Evolutionary conservation across 306 rosid genomes (phyloP).

Genomic region (Biancaea sappan): DNA sequence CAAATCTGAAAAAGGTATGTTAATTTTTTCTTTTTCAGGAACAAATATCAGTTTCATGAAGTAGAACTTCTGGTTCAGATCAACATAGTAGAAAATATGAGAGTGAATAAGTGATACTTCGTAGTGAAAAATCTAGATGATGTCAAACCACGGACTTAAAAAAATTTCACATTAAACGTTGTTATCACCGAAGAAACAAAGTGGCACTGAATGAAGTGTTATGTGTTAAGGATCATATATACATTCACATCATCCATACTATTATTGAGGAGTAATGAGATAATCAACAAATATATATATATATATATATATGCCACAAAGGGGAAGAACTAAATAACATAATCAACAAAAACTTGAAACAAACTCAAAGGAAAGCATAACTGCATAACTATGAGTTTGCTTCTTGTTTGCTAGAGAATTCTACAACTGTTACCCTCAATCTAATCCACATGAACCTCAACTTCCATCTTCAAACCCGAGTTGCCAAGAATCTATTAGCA

Average conservation of each 20-base stretch:
- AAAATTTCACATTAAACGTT: conserved; percentile 8
- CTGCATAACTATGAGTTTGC: background rate
- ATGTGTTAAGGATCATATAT: conserved; percentile 20
- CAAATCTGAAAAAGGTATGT: background rate
- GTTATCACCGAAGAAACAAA: conserved; percentile 2
- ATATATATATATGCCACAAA: conserved; percentile 24
- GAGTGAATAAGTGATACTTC: background rate
- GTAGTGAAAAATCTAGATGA: background rate
- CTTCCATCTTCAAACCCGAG: conserved; percentile 71
- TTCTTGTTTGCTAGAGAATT: conserved; percentile 14
- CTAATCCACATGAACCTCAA: conserved; percentile 71
- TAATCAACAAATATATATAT: background rate
- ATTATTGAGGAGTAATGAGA: conserved; percentile 2
- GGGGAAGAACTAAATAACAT: conserved; percentile 23
- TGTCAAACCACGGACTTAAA: background rate
- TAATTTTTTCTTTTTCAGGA: no score
- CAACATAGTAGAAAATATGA: background rate
- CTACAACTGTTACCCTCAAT: conserved; percentile 17
- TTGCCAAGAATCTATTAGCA: conserved; percentile 63
- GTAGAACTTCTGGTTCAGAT: conserved; percentile 14
- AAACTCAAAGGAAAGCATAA: conserved; percentile 15
- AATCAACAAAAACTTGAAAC: conserved; percentile 19
- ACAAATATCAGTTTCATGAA: background rate
- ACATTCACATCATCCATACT: conserved; percentile 15
- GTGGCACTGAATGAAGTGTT: conserved; percentile 16